These are phyloP conservation scores for Linum lewisii DNA, from an alignment of 345 rosid genomes.

Conservation along the genomic window DNA sequence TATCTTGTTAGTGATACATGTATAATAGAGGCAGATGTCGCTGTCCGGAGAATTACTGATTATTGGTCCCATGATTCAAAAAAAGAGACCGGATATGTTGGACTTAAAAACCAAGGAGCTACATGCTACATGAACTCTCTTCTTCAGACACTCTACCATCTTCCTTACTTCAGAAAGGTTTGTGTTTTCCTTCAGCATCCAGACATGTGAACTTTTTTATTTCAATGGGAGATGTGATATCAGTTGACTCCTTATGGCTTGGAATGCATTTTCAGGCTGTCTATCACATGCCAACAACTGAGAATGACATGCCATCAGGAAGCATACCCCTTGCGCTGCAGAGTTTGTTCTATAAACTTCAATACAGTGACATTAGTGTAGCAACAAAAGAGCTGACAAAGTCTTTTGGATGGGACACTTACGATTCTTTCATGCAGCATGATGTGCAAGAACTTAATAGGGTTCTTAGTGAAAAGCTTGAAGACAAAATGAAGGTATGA, in stretches of 20 bases:
- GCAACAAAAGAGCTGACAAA: slow-evolving; percentile 92
- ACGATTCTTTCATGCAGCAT: slow-evolving; percentile 98
- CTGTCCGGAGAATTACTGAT: slow-evolving; percentile 70
- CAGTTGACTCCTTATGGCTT: neutral
- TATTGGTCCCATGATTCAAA: slow-evolving; percentile 88
- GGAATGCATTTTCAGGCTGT: slow-evolving; percentile 56
- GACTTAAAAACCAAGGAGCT: slow-evolving; percentile 99
- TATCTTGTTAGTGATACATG: slow-evolving; percentile 71
- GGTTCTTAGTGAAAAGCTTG: slow-evolving; percentile 89
- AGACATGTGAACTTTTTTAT: neutral
- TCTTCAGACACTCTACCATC: slow-evolving; percentile 79
- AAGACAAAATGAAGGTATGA: slow-evolving; percentile 91
- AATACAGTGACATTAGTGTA: slow-evolving; percentile 83
- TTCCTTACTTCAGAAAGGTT: slow-evolving; percentile 97
- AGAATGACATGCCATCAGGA: slow-evolving; percentile 80
- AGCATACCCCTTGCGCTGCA: slow-evolving; percentile 96
- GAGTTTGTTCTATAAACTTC: slow-evolving; percentile 96
- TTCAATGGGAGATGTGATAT: neutral
- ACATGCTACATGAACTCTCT: slow-evolving; percentile 99
- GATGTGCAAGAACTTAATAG: slow-evolving; percentile 97
- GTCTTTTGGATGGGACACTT: slow-evolving; percentile 97
- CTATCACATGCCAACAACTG: slow-evolving; percentile 97
- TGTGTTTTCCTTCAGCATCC: slow-evolving; percentile 1
- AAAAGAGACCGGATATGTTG: slow-evolving; percentile 95
- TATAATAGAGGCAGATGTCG: slow-evolving; percentile 81